Evolutionary conservation across 805 yeast species (phyloP).

Genomic region (Saturnispora diversa): DNA sequence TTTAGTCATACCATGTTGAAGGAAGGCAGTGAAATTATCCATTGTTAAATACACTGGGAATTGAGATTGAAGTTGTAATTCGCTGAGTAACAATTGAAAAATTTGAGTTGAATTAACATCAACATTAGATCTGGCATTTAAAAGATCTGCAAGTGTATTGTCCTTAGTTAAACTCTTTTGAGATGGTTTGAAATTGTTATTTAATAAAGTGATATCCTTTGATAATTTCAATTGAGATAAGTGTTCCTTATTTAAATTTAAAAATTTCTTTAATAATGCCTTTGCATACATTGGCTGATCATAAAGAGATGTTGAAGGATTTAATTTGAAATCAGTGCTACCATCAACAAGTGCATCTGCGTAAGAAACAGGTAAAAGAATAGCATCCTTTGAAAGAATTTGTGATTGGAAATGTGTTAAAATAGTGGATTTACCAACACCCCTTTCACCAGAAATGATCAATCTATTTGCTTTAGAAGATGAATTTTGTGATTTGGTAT

Average conservation of each 20-base stretch:
- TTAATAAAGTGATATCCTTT: constrained; percentile 18
- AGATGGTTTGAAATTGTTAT: constrained; percentile 17
- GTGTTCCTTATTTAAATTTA: constrained; percentile 36
- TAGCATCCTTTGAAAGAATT: constrained; percentile 26
- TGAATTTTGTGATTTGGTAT: constrained; percentile 28
- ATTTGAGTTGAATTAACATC: constrained; percentile 33
- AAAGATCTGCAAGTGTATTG: constrained; percentile 37
- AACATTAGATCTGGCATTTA: constrained; percentile 20
- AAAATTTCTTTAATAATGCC: constrained; percentile 46
- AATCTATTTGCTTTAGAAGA: constrained; percentile 39
- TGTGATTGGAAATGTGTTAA: constrained; percentile 63
- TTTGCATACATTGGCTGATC: constrained; percentile 76
- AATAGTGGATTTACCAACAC: constrained; percentile 72
- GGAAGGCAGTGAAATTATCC: constrained; percentile 64
- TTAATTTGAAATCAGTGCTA: constrained; percentile 55
- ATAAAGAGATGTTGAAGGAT: constrained; percentile 40
- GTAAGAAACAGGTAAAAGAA: constrained; percentile 57
- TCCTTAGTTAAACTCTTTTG: constrained; percentile 18
- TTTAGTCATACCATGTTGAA: constrained; percentile 45
- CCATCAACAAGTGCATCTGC: constrained; percentile 64
- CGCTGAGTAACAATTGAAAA: constrained; percentile 47
- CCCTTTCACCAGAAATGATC: constrained; percentile 59
- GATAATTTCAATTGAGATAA: constrained; percentile 29
- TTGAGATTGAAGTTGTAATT: constrained; percentile 42
- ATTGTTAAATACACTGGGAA: constrained; percentile 60